These are phyloP conservation scores for Ramaria sp. DNA, from an alignment of 768 basidiomycete genomes.

Conservation along the genomic window DNA sequence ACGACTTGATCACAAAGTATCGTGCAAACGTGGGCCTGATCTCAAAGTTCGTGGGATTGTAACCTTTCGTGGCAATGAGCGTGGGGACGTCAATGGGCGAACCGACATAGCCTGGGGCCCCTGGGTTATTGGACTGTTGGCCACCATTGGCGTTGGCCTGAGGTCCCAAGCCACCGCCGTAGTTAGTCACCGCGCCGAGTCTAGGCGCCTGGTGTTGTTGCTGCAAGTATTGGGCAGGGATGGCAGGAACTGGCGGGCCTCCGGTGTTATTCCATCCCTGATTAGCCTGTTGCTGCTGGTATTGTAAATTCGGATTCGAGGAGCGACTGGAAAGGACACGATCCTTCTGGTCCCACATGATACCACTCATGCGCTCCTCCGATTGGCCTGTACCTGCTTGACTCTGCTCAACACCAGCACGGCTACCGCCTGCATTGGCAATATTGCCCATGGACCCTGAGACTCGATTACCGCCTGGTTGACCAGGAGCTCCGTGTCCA, in stretches of 20 bases:
- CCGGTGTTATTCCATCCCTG: slow-evolving; percentile 11
- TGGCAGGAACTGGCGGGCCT: slow-evolving; percentile 53
- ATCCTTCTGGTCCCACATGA: slow-evolving; percentile 58
- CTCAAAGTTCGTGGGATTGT: slow-evolving; percentile 83
- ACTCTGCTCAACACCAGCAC: not conserved
- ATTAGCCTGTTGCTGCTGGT: slow-evolving; percentile 25
- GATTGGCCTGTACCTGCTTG: slow-evolving; percentile 2
- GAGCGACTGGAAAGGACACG: slow-evolving; percentile 41
- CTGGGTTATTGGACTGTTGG: slow-evolving; percentile 24
- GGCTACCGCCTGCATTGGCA: not conserved
- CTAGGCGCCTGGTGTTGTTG: slow-evolving; percentile 31
- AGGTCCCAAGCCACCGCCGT: slow-evolving; percentile 19
- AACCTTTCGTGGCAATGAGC: slow-evolving; percentile 81
- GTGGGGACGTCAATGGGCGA: slow-evolving; percentile 78
- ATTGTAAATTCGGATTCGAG: slow-evolving; percentile 63
- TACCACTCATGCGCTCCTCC: slow-evolving; percentile 17
- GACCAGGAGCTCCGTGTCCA: slow-evolving; percentile 27
- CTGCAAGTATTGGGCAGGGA: slow-evolving; percentile 64
- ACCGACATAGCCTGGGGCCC: slow-evolving; percentile 27
- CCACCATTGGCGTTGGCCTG: slow-evolving; percentile 20
- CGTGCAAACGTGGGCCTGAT: slow-evolving; percentile 72
- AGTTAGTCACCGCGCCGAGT: slow-evolving; percentile 27
- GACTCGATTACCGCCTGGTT: slow-evolving; percentile 14
- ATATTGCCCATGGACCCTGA: not conserved
- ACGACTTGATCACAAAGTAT: slow-evolving; percentile 97